Evolutionary conservation across 441 rosid species (phyloP).

Genomic region (Mallotus repandus): DNA sequence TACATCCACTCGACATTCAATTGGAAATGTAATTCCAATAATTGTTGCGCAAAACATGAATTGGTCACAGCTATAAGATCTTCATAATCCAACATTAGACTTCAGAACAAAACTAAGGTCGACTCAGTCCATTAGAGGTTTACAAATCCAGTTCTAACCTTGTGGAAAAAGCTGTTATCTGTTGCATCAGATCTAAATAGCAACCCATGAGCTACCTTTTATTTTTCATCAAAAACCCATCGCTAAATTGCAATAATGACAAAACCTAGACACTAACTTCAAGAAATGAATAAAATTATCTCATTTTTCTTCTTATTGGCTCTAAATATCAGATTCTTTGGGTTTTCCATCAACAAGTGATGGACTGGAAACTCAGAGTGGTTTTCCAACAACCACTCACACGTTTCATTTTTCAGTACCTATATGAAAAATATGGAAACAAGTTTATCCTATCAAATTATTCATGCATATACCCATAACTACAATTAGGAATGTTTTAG

Average conservation of each 20-base stretch:
- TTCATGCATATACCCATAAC: background rate
- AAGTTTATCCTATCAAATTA: too few species aligned
- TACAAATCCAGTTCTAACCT: background rate
- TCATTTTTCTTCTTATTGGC: background rate
- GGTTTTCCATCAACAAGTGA: background rate
- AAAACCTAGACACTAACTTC: background rate
- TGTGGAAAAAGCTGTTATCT: background rate
- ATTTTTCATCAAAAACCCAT: background rate
- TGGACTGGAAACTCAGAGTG: background rate
- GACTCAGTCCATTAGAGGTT: background rate
- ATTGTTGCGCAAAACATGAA: background rate
- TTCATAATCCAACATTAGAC: background rate
- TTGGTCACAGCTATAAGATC: background rate
- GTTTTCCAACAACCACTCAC: background rate
- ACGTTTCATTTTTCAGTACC: background rate
- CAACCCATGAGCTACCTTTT: background rate
- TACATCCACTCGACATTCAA: background rate
- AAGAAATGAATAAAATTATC: background rate
- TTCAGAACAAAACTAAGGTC: background rate
- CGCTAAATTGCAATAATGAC: background rate
- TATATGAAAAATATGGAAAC: background rate
- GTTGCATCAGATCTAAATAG: slow-evolving; percentile 15
- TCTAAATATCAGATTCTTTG: background rate
- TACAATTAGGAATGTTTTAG: background rate
- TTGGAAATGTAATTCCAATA: background rate